Base-by-base conservation (phyloP, 2,329 filamentous ascomycete species). In the Scedosporium apiospermum region DNA sequence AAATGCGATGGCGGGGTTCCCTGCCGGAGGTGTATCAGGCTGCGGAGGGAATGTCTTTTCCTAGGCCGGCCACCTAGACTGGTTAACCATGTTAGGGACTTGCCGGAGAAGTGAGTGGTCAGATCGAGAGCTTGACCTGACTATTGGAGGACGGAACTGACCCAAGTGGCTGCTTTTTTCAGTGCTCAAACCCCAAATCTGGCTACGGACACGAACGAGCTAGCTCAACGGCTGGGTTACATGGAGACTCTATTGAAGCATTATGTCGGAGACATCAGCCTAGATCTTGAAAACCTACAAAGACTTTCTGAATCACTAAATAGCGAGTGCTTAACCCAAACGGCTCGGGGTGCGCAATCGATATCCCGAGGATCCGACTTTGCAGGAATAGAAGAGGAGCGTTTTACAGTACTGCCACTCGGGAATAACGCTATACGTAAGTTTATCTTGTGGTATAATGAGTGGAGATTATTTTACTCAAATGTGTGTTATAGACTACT, bases 1-100 rank as follows among this genome's bases (percentile, higher is more conserved):
- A 82, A 82, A 71, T 83, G 81, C 67, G 80, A 83, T 66, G 81
- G 81, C 57, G 81, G 80, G 59, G 74, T 81, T 18, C 81, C 81
- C 1, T 83, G 81, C 67, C 77, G 79, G 57, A 73, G 81, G 62
- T 83, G 81, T 67, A 73, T 77, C 63, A 79, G 78, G 64, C 77
- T 82, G 66, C 77, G 76, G 64, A 76, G 80, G 53, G 76, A 77
- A 66, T 83, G 81, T 69, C 74, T 78, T 63, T 82, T 82, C 65
- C 74, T 73, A 23, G 71, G 74, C 9, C 74, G 62, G 7, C 58
- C 64, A 23, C 41, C 61, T 18, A 62, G 64, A 23, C 58, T 49
- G 27, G 34, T 23, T 27, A 44, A 23, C 41, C n/a, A 21, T 34
- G 9, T 12, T 2, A 38, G n/a, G 41, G 23, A 7, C 9, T 26